Conservation (phyloP, 257 asterid genomes). For the Cruciata laevipes region DNA sequence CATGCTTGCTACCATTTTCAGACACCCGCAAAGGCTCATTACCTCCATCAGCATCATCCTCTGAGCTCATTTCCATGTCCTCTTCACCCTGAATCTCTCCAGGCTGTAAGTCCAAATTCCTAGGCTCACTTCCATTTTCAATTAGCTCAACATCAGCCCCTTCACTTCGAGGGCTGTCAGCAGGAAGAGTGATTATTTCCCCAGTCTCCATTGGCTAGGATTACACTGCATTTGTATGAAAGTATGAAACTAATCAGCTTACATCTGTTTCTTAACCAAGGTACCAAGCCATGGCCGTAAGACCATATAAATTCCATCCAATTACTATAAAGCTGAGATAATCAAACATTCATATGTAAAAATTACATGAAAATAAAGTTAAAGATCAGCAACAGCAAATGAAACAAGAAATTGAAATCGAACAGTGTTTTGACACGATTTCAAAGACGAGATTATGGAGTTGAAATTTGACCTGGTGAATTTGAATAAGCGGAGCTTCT, state of each 20-base stretch:
- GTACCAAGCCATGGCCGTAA: not conserved
- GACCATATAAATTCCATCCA: not conserved
- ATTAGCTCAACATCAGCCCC: constrained; percentile 26
- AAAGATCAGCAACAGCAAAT: not conserved
- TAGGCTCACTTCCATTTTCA: constrained; percentile 27
- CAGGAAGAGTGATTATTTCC: constrained; percentile 41
- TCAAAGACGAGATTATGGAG: not conserved
- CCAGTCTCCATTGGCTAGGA: constrained; percentile 45
- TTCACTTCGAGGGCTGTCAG: constrained; percentile 34
- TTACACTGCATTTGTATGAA: constrained; percentile 6
- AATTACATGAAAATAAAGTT: not conserved
- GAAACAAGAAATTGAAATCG: not conserved
- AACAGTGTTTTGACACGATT: not conserved
- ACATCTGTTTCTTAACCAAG: not conserved
- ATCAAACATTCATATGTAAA: not conserved
- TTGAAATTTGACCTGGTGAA: not conserved
- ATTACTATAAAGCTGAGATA: not conserved
- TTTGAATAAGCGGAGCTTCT: not conserved
- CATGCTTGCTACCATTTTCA: constrained; percentile 33
- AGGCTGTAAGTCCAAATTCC: constrained; percentile 23
- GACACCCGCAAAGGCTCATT: constrained; percentile 25
- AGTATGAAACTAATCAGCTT: not conserved
- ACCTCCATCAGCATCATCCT: constrained; percentile 29
- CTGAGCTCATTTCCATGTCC: constrained; percentile 26
- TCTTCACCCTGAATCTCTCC: constrained; percentile 24